phyloP scores from a whole-genome alignment of 108 stramenopile species.

The Cyclotella choctawhatcheeana region DNA sequence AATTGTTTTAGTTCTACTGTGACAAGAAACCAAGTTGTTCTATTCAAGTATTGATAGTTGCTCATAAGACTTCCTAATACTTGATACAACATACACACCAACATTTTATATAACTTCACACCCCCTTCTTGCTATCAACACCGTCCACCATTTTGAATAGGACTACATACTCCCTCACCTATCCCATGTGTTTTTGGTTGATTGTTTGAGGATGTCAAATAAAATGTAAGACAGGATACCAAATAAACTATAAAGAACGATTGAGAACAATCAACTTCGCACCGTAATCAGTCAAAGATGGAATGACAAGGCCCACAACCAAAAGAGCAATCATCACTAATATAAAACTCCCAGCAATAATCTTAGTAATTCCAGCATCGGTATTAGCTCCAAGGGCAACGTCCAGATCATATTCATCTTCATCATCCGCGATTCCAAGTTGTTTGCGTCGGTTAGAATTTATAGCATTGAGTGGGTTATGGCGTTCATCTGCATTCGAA shows the following conservation, averaged over 20 bases:
- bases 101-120: not conserved
- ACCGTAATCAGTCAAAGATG: constrained; percentile 71
- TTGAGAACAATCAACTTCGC: too few species aligned
- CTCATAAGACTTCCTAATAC: too few species aligned
- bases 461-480: constrained; percentile 3
- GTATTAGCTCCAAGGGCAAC: constrained; percentile 76
- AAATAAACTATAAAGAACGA: too few species aligned
- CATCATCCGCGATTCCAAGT: constrained; percentile 82
- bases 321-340: constrained; percentile 72
- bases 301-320: constrained; percentile 77
- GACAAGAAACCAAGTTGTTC: too few species aligned
- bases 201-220: constrained; percentile 54
- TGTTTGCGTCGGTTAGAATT: constrained; percentile 60
- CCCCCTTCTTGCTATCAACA: constrained; percentile 49
- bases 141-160: constrained; percentile 75
- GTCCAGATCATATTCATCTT: constrained; percentile 88
- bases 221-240: constrained; percentile 20
- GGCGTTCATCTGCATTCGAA: not conserved
- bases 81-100: not conserved
- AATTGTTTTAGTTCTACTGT: too few species aligned
- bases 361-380: constrained; percentile 83
- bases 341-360: constrained; percentile 89
- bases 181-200: too few species aligned
- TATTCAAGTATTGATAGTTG: too few species aligned
- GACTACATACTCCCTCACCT: constrained; percentile 87